phyloP scores from a whole-genome alignment of 1,139 yeast genomes.

The Diutina catenulata region DNA sequence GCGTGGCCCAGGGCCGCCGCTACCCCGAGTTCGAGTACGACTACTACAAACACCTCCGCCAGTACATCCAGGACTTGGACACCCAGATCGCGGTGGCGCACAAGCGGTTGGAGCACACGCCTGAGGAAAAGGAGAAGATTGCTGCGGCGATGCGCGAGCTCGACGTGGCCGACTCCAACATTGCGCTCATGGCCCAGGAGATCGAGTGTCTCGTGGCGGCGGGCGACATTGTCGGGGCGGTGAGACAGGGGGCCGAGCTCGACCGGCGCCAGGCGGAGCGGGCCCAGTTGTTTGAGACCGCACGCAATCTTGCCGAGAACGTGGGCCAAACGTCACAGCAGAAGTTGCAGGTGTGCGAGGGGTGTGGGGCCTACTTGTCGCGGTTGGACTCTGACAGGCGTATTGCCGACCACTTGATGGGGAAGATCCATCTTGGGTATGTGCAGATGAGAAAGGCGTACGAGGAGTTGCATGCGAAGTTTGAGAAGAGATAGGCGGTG shows the following conservation, averaged over 20 bases:
- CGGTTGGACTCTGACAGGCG: constrained; percentile 82
- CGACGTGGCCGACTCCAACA: constrained; percentile 52
- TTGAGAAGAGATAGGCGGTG: too few species aligned
- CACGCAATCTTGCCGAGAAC: constrained; percentile 54
- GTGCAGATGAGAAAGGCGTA: constrained; percentile 63
- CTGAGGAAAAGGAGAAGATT: constrained; percentile 62
- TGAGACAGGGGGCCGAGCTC: constrained; percentile 33
- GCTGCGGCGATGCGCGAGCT: constrained; percentile 52
- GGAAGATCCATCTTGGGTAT: constrained; percentile 77
- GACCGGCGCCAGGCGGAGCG: constrained; percentile 35
- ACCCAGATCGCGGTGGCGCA: constrained; percentile 54
- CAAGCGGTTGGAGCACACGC: constrained; percentile 60
- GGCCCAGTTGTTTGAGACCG: constrained; percentile 37
- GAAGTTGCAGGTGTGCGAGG: constrained; percentile 80
- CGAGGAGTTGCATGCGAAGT: constrained; percentile 30
- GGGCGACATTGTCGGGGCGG: constrained; percentile 41
- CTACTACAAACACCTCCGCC: constrained; percentile 42
- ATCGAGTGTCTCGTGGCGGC: constrained; percentile 42
- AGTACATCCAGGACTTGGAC: constrained; percentile 56
- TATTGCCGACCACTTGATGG: constrained; percentile 83
- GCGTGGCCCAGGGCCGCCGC: constrained; percentile 38
- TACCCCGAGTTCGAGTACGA: constrained; percentile 67
- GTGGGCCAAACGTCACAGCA: constrained; percentile 85
- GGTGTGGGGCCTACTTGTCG: constrained; percentile 85
- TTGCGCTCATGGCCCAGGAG: constrained; percentile 64